A percentile compares a stretch with the other conserved stretches of the same genome.
These are phyloP conservation scores for Simplicillium sp. DNA, from an alignment of 2,329 filamentous ascomycete species.

Conservation along the genomic window DNA sequence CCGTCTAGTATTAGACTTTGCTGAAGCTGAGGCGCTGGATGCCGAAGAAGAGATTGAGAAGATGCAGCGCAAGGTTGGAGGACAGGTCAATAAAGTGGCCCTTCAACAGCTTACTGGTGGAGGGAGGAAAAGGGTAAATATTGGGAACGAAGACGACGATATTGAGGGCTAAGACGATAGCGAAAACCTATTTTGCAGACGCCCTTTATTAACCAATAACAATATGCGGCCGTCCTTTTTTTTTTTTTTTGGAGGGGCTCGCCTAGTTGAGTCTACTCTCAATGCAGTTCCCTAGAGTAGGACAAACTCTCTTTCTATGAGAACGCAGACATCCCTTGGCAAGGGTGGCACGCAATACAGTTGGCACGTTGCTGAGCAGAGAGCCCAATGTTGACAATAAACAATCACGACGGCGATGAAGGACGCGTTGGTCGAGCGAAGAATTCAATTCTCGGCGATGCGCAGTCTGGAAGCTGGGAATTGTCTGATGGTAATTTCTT, in stretches of 20 bases:
- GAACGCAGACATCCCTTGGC: constrained; percentile 14
- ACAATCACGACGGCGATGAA: constrained; percentile 6
- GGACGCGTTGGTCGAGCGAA: constrained; percentile 10
- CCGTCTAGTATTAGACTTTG: constrained; percentile 83
- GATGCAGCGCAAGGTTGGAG: constrained; percentile 92
- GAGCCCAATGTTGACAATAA: constrained; percentile 1
- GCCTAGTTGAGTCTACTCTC: too few relatives aligned
- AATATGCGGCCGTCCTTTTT: too few relatives aligned
- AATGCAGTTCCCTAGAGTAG: too few relatives aligned
- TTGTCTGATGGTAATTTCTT: constrained; percentile 31
- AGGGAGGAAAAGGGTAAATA: constrained; percentile 81
- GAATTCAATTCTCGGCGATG: constrained; percentile 17
- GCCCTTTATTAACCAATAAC: constrained; percentile 4
- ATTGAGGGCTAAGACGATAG: constrained; percentile 22
- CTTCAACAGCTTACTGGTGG: constrained; percentile 78
- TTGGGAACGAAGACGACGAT: constrained; percentile 61
- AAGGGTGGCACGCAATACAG: constrained; percentile 2
- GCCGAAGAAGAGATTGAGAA: constrained; percentile 92
- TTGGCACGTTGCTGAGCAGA: too few relatives aligned
- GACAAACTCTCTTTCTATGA: constrained; percentile 15
- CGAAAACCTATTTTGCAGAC: constrained; percentile 6
- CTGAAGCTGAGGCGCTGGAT: constrained; percentile 78
- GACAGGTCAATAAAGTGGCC: constrained; percentile 83
- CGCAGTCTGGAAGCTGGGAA: constrained; percentile 9
- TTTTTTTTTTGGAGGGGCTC: too few relatives aligned